A percentile compares a stretch with the other conserved stretches of the same genome.
phyloP scores from a whole-genome alignment of 345 rosid species.

The Lepidium africanum region DNA sequence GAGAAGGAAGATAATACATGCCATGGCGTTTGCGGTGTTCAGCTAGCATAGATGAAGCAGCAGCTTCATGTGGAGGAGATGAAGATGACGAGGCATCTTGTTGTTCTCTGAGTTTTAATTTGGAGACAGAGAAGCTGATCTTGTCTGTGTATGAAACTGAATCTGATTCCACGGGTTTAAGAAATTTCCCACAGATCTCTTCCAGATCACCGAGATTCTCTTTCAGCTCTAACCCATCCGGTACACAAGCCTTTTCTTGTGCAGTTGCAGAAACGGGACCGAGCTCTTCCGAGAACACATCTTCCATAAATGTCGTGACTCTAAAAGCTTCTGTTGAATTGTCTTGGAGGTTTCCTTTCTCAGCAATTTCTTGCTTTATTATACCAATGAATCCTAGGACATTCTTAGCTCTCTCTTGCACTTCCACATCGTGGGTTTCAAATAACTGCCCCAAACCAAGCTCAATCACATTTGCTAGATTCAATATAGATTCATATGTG shows the following conservation, averaged over 20 bases:
- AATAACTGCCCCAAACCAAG: constrained; percentile 43
- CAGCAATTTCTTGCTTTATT: constrained; percentile 40
- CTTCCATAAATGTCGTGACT: constrained; percentile 40
- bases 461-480: constrained; percentile 49
- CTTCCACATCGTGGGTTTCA: constrained; percentile 63
- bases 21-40: constrained; percentile 88
- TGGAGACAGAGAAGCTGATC: constrained; percentile 31
- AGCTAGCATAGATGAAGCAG: constrained; percentile 45
- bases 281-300: constrained; percentile 68
- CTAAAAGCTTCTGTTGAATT: constrained; percentile 33
- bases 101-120: constrained; percentile 40
- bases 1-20: constrained; percentile 64
- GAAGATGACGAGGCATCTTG: constrained; percentile 31
- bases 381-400: constrained; percentile 55
- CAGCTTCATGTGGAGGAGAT: constrained; percentile 37
- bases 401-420: constrained; percentile 72
- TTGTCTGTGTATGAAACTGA: constrained; percentile 39
- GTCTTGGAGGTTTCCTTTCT: constrained; percentile 19
- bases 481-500: constrained; percentile 42
- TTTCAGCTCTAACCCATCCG: constrained; percentile 53
- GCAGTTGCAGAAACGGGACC: constrained; percentile 63
- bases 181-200: constrained; percentile 40
- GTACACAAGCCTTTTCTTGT: constrained; percentile 58
- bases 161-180: constrained; percentile 32
- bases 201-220: constrained; percentile 70